phyloP scores from a whole-genome alignment of 2,329 filamentous ascomycete species.

The Cercospora sesami region DNA sequence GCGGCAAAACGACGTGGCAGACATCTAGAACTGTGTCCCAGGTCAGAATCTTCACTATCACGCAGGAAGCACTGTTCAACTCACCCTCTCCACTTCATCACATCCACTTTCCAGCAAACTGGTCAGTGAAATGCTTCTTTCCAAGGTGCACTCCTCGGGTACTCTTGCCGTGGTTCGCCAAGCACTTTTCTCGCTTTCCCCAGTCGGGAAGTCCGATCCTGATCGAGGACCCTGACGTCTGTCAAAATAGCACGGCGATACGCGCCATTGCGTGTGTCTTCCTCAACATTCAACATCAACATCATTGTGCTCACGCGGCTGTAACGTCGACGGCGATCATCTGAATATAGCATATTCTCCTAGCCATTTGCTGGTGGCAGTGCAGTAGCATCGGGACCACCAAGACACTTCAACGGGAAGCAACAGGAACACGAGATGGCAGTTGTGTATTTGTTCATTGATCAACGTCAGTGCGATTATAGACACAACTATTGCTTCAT shows the following conservation, averaged over 20 bases:
- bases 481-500: not conserved
- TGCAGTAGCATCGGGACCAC: not conserved
- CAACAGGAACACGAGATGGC: not conserved
- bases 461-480: not conserved
- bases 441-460: not conserved
- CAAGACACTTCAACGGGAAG: not conserved
- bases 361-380: not conserved
- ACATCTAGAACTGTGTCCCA: not conserved
- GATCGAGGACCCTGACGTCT: not conserved
- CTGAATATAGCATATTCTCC: not conserved
- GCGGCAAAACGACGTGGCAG: not conserved
- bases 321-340: not conserved
- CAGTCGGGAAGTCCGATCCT: not conserved
- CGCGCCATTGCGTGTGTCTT: constrained; percentile 1
- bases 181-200: not conserved
- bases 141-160: not conserved
- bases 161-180: not conserved
- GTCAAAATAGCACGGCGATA: constrained; percentile 7
- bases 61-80: not conserved
- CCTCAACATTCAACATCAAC: constrained; percentile 5
- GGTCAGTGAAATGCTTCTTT: not conserved
- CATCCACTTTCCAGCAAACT: not conserved
- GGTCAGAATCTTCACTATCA: not conserved
- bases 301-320: not conserved
- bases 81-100: not conserved